A percentile compares a stretch with the other conserved stretches of the same genome.
Conservation (phyloP, 2,329 filamentous ascomycete species). For the Waltergamsia citrina region DNA sequence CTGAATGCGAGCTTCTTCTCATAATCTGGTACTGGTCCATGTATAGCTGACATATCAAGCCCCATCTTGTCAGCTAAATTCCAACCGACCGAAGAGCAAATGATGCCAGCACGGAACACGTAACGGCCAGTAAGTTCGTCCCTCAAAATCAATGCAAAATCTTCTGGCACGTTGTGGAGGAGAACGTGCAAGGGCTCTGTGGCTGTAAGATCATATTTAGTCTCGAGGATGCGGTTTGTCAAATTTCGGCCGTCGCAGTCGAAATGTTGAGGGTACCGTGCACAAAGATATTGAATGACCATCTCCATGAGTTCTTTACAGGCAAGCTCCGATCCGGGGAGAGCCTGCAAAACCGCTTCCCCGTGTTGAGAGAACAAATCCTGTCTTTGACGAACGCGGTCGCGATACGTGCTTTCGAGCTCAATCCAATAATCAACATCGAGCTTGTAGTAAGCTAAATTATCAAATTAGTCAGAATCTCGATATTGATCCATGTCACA, state of each 20-base stretch:
- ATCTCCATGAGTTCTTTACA: constrained; percentile 88
- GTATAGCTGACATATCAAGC: constrained; percentile 59
- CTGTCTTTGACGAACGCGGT: constrained; percentile 60
- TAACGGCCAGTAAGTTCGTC: constrained; percentile 66
- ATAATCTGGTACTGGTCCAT: constrained; percentile 69
- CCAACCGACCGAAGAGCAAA: constrained; percentile 78
- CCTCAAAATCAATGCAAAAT: constrained; percentile 69
- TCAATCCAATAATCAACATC: constrained; percentile 87
- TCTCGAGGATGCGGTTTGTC: constrained; percentile 59
- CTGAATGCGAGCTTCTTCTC: constrained; percentile 81
- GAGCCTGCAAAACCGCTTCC: constrained; percentile 51
- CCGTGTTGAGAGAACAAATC: constrained; percentile 55
- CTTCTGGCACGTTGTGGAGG: constrained; percentile 72
- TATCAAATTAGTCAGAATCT: not conserved
- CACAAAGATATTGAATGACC: constrained; percentile 68
- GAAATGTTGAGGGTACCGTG: constrained; percentile 71
- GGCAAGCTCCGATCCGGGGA: constrained; percentile 69
- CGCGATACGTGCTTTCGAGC: constrained; percentile 62
- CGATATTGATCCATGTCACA: constrained; percentile 17
- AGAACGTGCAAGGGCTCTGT: constrained; percentile 61
- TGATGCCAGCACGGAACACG: constrained; percentile 62
- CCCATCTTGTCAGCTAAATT: constrained; percentile 68
- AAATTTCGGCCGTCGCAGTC: constrained; percentile 46
- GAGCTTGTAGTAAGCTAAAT: constrained; percentile 66
- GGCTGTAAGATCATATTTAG: constrained; percentile 47